phyloP scores from a whole-genome alignment of 768 basidiomycete genomes.

The Lentinula detonsa region DNA sequence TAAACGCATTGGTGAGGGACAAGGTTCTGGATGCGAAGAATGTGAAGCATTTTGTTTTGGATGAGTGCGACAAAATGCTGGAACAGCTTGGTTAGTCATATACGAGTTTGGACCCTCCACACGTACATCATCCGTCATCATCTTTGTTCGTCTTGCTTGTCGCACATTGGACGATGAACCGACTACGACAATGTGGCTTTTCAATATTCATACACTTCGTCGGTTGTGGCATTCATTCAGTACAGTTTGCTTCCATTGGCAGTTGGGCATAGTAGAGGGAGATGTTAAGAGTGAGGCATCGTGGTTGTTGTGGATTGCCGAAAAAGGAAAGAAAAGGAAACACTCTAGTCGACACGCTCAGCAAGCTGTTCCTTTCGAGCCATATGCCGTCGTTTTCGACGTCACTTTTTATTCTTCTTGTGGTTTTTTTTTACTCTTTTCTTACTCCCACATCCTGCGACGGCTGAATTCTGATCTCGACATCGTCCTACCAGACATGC shows the following conservation, averaged over 20 bases:
- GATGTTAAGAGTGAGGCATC: background rate
- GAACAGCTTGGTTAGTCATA: constrained; percentile 99
- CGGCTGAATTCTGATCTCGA: constrained; percentile 57
- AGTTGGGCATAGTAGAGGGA: constrained; percentile 30
- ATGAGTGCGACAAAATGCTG: constrained; percentile 99
- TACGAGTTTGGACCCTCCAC: constrained; percentile 66
- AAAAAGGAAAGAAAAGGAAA: constrained; percentile 11
- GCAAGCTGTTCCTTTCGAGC: constrained; percentile 28
- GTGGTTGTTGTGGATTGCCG: constrained; percentile 16
- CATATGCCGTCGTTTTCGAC: constrained; percentile 16
- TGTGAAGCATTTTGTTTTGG: constrained; percentile 98
- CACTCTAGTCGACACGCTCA: background rate
- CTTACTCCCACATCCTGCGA: constrained; percentile 37
- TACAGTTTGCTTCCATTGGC: constrained; percentile 31
- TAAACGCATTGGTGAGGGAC: constrained; percentile 93
- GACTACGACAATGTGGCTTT: constrained; percentile 31
- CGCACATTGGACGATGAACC: constrained; percentile 8
- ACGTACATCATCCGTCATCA: constrained; percentile 46
- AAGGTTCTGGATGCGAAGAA: constrained; percentile 92
- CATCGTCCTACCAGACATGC: constrained; percentile 92
- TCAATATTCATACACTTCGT: constrained; percentile 22
- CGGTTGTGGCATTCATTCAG: constrained; percentile 31
- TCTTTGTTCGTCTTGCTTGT: constrained; percentile 34
- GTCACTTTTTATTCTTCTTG: constrained; percentile 9
- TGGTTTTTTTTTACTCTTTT: constrained; percentile 13